Base-by-base conservation (phyloP, 768 basidiomycete genomes). In the Tylopilus rubrobrunneus region DNA sequence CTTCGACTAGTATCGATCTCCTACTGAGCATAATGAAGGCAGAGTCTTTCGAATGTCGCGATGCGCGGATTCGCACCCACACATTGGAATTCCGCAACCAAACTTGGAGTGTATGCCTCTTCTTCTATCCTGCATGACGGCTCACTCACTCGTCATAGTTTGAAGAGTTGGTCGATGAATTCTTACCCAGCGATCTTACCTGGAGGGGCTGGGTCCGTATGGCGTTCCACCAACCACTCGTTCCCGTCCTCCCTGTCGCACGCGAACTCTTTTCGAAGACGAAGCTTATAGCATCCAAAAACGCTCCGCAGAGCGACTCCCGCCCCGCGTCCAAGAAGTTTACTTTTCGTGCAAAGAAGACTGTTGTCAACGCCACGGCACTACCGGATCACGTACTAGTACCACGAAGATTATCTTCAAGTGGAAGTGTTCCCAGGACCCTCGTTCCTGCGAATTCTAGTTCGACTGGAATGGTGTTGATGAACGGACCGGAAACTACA, bases 201-300 rank as follows among this genome's bases (percentile, higher is more conserved):
- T 89, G 87, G 87, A 81, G 79, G 65, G 87, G 87, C 15, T 90
- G 88, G 88, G 78, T 89, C 33, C 87, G 86, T 62, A 87, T 90
- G 78, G 88, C 85, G 14, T 86, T 89, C 70, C 83, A 88, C 52
- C 88, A 90, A 61, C 87, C 87, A 23, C 73, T 90, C 12, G 75
- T 90, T 3, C 87, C 87, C 25, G 87, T 90, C 4, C 74, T 89
- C 15, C 87, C 87, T 6, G 87, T 89, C 7, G 88, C 88, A 15
- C 83, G 85, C 46, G 87, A 90, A 67, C 73, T 90, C 23, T 78
- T 90, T 49, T 79, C 86, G 19, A 90, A 90, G 68, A 89, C 88
- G 8, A 88, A 87, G 62, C 80, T 83, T 73, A 81, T 83, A 48
- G 74, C 81, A 10, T 69, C 73, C 58, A 71, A 63, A 56, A 73